Evolutionary conservation across 2,329 filamentous ascomycete species (phyloP), one percentile per base, ranked within the genome.

Genomic region (Aspergillus latus): DNA sequence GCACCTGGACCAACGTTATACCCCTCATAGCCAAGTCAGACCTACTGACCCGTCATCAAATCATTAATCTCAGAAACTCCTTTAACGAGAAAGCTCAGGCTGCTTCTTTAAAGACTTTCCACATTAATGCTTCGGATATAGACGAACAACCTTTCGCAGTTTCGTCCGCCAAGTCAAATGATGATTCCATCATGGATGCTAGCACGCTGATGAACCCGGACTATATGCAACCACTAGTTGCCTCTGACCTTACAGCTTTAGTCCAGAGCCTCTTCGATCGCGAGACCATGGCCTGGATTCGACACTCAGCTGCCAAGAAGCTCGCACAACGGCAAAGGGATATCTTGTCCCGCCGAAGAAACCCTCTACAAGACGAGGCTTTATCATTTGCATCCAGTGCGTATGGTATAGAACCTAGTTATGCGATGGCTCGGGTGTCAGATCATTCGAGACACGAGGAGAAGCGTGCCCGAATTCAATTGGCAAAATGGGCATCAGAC

Each of bases 171-270:
- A 79, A 84, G 26, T 84, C 82, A 1, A 83, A 84, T 21, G 91
- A 97, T 65, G 77, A 85, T 58, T 90, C 96, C 39, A 85, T 82
- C 43, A 95, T 97, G 87, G 93, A 97, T 70, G 93, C 92, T 15
- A 96, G 91, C 66, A 79, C 96, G 0, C 81, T 97, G 15, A 97
- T 97, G 93, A 92, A 87, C 54, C 88, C 92, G 1, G 89, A 94
- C 66, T 97, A 97, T 68, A 79, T 94, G 11, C 88, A 90, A 59
- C 93, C 93, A 1, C 79, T 97, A 4, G 75, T 89, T 2, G 74
- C 83, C 0, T 94, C 91, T 7, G 92, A 97, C 56, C 82, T 97
- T 2, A 67, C 73, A 4, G 72, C 76, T 7, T 78, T 97, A 1
- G 83, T 96, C n/a, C 78, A 85, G 7, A 83, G 84, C 15, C 77